Base-by-base conservation (phyloP, 2,329 filamentous ascomycete genomes). In the Claviceps citrina region DNA sequence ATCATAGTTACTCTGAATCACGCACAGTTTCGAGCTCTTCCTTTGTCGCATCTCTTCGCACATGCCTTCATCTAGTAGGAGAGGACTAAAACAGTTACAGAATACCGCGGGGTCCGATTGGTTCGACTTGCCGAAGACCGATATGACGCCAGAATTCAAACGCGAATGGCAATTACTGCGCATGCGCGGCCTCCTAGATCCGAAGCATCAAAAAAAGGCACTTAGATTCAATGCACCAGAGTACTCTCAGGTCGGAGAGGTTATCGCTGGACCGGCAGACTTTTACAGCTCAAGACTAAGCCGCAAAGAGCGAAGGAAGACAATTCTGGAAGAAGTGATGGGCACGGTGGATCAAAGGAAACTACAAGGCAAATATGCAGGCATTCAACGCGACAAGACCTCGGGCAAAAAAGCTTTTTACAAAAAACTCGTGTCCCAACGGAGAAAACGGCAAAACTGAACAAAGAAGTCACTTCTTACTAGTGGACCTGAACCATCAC, bases 141-240 rank as follows among this genome's bases (percentile, higher is more conserved):
- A 84, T 38, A 62, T 94, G 38, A 94, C 86, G 0, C 76, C 85
- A 7, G 78, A 93, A 54, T 68, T 95, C 45, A 93, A 87, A 61
- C 74, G 85, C 49, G 89, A 98, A 56, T 68, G 95, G 38, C 86
- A 95, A 60, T 67, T 96, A 9, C 67, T 98, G 43, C 79, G 84
- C 48, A 89, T 95, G 81, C 78, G 91, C 58, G 80, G 78, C 41
- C 79, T 94, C 16, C 69, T 96, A 18, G 89, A 96, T 49, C 79
- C 86, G 1, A 89, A 96, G 57, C 82, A 89, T 53, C 93, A 93
- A 68, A 93, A 89, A 58, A 96, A 95, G 60, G 79, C 89, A 38
- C 71, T 76, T 41, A 86, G 81, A 55, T 69, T 73, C 43, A 53
- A 45, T 30, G 50, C 55, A 8, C 91, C 91, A 1, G 77, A 85